Conservation (phyloP, 306 rosid species). For the Corylus heterophylla region DNA sequence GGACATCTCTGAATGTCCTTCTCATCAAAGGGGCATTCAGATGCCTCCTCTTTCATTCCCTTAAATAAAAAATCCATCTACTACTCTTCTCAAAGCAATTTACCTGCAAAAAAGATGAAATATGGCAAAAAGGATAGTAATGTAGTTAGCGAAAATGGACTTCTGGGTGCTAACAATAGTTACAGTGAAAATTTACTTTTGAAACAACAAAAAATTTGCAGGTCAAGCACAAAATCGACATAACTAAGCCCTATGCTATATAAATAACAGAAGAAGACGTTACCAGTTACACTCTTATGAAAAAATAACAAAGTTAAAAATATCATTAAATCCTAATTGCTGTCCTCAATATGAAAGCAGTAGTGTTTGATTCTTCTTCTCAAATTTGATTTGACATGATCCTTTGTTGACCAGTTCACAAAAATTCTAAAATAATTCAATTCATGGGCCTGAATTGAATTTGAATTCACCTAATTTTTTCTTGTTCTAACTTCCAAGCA, state of each 20-base stretch:
- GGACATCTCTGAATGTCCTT: conserved; percentile 72
- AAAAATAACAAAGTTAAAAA: neutral
- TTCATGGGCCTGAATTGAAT: too few species aligned
- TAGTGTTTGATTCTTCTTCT: neutral
- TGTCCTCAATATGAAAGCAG: neutral
- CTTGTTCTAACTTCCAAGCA: too few species aligned
- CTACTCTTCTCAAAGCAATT: conserved; percentile 31
- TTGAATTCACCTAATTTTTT: too few species aligned
- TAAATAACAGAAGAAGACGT: neutral
- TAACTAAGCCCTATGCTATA: neutral
- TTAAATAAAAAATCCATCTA: conserved; percentile 57
- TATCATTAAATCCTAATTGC: neutral
- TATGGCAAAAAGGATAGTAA: conserved; percentile 5
- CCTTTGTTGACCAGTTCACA: too few species aligned
- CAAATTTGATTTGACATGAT: too few species aligned
- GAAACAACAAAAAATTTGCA: neutral
- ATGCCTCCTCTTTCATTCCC: conserved; percentile 48
- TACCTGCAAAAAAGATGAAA: conserved; percentile 27
- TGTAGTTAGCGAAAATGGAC: neutral
- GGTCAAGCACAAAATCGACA: neutral
- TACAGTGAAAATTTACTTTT: neutral
- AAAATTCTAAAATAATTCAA: too few species aligned
- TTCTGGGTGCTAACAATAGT: neutral
- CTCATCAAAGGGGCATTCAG: conserved; percentile 56
- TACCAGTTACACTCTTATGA: neutral